These are phyloP conservation scores for Manihot esculenta DNA, from an alignment of 441 rosid species.

Conservation along the genomic window DNA sequence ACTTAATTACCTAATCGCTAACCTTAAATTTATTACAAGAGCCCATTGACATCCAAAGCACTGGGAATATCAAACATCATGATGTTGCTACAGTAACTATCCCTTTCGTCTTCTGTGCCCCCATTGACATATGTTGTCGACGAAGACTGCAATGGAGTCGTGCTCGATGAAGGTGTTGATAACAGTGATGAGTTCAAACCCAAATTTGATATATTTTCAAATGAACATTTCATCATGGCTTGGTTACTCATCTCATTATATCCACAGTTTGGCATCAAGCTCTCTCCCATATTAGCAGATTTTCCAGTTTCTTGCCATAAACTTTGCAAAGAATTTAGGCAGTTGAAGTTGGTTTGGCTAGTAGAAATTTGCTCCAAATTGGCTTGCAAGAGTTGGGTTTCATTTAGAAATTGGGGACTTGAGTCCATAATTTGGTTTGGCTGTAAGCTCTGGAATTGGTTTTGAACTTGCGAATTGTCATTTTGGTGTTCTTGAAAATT, in stretches of 20 bases:
- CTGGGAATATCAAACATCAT: constrained; percentile 44
- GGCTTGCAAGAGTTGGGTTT: constrained; percentile 28
- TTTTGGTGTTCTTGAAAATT: constrained; percentile 25
- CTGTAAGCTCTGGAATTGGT: constrained; percentile 17
- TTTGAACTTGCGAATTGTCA: too few species aligned
- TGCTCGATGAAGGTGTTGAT: constrained; percentile 46
- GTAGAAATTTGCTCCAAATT: constrained; percentile 32
- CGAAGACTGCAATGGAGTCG: constrained; percentile 54
- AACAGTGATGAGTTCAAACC: constrained; percentile 31
- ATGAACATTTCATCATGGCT: constrained; percentile 19
- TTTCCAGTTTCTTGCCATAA: constrained; percentile 16
- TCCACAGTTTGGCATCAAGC: constrained; percentile 17
- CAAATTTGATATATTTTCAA: constrained; percentile 31
- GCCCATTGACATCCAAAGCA: constrained; percentile 36
- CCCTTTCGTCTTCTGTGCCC: constrained; percentile 62
- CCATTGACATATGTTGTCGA: constrained; percentile 43
- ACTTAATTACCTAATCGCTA: too few species aligned
- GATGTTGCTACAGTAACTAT: constrained; percentile 55
- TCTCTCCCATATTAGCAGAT: background rate
- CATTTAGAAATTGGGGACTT: constrained; percentile 18
- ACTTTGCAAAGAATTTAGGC: constrained; percentile 5
- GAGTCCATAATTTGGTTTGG: constrained; percentile 19
- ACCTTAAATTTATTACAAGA: constrained; percentile 16
- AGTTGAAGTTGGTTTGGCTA: constrained; percentile 17
- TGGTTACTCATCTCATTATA: constrained; percentile 14